Base-by-base conservation (phyloP, 176 grass and related monocot genomes). In the Lolium rigidum region DNA sequence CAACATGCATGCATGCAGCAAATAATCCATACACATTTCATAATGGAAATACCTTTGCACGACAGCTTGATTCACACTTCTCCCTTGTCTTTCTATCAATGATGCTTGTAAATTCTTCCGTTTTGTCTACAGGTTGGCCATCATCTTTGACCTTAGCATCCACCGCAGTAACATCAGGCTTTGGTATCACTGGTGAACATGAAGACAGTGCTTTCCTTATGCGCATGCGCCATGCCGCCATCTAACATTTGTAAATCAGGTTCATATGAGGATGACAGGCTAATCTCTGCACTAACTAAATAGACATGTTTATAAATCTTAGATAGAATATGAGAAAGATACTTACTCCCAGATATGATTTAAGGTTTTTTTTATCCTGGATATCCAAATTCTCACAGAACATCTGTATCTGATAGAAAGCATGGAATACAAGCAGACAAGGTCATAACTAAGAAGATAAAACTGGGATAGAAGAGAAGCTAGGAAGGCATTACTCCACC, bases 321-420 rank as follows among this genome's bases (percentile, higher is more conserved):
- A 14, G 12, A 13, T 37, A 17, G 10, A 69, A 66, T 44, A 25
- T 14, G 7, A 50, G 24, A 77, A 21, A 82, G 14, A 26, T 44
- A 77, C 80, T 82, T 92, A 98, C 93, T 92, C 92, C 59, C 95
- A 87, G 49, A 95, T 83, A 84, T 95, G 90, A 52, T 98, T 95
- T 81, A 95, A 98, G 85, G 91, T 89, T 67, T 92, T 95, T n/a
- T 85, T 92, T 92, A 79, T 92, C 93, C 28, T 95, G 77, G 20
- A 98, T 65, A 89, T 79, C 90, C 85, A 98, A 86, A 88, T 98
- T 88, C 41, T 84, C 90, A 44, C 93, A 94, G 26, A 94, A 55
- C n/a, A 77, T 90, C 94, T 89, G 61, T 98, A 85, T 73, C 96
- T 98, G 78, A 17, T 50, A 82, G 1, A 91, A 55, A 82, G 3